Conservation (phyloP, 108 stramenopile genomes). For the Skeletonema costatum region DNA sequence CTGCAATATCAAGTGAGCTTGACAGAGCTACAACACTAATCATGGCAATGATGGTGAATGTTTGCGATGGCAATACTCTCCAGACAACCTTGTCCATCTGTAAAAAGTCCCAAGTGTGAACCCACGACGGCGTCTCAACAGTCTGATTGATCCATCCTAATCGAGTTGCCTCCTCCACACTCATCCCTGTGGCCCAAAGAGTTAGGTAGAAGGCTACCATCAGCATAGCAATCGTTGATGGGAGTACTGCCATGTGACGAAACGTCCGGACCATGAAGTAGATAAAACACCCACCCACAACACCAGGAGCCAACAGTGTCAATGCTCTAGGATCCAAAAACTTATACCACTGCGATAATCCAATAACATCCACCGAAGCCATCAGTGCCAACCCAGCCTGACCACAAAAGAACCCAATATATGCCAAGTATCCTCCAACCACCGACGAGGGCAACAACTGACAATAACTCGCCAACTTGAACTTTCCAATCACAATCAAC, state of each 20-base stretch:
- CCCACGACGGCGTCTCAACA: constrained; percentile 64
- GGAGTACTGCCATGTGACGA: constrained; percentile 83
- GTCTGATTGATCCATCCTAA: constrained; percentile 83
- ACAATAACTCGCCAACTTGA: constrained; percentile 87
- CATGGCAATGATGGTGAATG: constrained; percentile 81
- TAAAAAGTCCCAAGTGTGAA: constrained; percentile 84
- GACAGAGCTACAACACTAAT: constrained; percentile 95
- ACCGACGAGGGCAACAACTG: constrained; percentile 94
- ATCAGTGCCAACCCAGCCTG: constrained; percentile 89
- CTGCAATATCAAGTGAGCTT: constrained; percentile 95
- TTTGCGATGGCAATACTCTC: constrained; percentile 69
- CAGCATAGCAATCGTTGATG: constrained; percentile 75
- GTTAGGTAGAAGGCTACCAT: constrained; percentile 78
- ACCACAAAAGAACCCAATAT: constrained; percentile 92
- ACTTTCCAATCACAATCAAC: constrained; percentile 83
- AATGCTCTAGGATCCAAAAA: constrained; percentile 42
- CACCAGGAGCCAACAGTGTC: constrained; percentile 76
- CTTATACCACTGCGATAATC: constrained; percentile 60
- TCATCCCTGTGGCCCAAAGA: constrained; percentile 58
- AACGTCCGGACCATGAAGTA: constrained; percentile 73
- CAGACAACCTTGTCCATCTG: constrained; percentile 81
- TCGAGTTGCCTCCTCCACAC: constrained; percentile 68
- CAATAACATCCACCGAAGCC: constrained; percentile 53
- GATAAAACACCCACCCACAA: constrained; percentile 77
- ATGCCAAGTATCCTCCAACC: constrained; percentile 97